phyloP scores from a whole-genome alignment of 345 rosid species.

The Hibiscus mutabilis region DNA sequence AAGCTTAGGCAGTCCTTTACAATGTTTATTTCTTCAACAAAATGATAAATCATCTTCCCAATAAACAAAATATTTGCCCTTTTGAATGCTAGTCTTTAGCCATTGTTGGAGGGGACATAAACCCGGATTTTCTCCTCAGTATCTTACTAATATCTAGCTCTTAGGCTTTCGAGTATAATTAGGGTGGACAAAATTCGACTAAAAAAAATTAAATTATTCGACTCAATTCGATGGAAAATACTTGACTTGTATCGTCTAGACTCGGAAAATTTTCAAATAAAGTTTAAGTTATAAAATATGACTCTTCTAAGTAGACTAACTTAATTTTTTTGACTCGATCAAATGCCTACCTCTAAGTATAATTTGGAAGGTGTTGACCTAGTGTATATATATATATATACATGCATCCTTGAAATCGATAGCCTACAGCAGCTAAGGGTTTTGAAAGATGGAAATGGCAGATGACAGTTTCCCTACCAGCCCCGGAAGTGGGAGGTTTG shows the following conservation, averaged over 20 bases:
- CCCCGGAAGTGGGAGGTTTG: constrained; percentile 17
- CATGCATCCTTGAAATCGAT: neutral
- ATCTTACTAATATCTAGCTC: neutral
- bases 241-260: no score
- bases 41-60: neutral
- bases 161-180: neutral
- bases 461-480: constrained; percentile 18
- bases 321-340: no score
- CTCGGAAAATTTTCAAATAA: no score
- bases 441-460: neutral
- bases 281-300: no score
- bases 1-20: neutral
- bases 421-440: no score
- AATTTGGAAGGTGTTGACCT: constrained; percentile 8
- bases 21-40: neutral
- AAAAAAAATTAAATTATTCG: no score
- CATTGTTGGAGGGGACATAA: neutral
- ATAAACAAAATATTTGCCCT: neutral
- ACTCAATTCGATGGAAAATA: no score
- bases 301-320: no score
- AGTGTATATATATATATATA: neutral
- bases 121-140: constrained; percentile 4
- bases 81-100: constrained; percentile 1
- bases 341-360: neutral
- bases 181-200: no score